Evolutionary conservation across 208 protist genomes (phyloP).

Genomic region (Acanthamoeba castellanii): DNA sequence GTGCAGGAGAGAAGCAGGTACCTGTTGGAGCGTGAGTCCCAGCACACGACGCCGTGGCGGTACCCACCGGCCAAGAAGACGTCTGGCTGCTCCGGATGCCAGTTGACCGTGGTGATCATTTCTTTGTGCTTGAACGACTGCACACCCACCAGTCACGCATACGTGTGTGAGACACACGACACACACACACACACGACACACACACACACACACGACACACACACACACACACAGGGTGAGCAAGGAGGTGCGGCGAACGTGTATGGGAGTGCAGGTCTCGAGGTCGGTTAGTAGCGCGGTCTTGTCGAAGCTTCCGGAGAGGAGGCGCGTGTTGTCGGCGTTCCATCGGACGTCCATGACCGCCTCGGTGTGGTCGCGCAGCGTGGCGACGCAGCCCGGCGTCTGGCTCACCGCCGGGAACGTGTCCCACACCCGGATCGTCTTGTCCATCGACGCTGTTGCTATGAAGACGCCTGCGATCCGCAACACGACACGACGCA

Average conservation of each 20-base stretch:
- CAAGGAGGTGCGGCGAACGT: neutral
- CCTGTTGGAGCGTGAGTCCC: constrained; percentile 47
- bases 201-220: too few species aligned
- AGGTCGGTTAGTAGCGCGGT: constrained; percentile 17
- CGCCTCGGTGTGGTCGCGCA: constrained; percentile 12
- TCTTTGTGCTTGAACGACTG: constrained; percentile 67
- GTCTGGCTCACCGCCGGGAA: neutral
- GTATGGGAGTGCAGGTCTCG: neutral
- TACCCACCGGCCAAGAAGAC: constrained; percentile 51
- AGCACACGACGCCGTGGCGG: constrained; percentile 13
- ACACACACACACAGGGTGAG: too few species aligned
- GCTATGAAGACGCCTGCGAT: constrained; percentile 27
- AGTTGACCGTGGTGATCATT: constrained; percentile 46
- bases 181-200: too few species aligned
- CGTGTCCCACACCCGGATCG: constrained; percentile 39
- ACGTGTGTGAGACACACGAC: constrained; percentile 16
- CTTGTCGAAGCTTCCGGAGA: constrained; percentile 60
- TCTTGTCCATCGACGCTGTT: constrained; percentile 65
- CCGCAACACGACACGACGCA: neutral
- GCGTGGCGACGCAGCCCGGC: constrained; percentile 24
- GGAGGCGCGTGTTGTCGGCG: constrained; percentile 2
- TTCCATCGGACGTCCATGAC: constrained; percentile 63
- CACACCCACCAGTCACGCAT: neutral
- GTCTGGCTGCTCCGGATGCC: constrained; percentile 41
- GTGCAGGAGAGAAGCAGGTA: neutral